These are phyloP conservation scores for Canavalia gladiata DNA, from an alignment of 306 rosid species.

Conservation along the genomic window DNA sequence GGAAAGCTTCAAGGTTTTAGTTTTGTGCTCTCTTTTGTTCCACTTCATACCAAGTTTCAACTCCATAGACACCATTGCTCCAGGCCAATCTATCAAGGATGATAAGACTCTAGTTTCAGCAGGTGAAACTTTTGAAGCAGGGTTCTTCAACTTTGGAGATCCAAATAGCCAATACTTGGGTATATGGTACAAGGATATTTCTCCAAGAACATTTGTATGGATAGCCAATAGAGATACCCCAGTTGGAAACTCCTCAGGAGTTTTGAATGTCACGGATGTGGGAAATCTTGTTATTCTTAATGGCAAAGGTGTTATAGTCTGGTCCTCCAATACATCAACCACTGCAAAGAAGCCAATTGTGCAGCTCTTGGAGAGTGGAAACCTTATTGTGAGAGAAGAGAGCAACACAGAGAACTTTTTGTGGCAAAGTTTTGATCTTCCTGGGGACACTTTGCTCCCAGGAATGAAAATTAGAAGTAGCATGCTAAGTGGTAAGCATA, in stretches of 20 bases:
- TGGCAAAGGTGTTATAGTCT: conserved; percentile 11
- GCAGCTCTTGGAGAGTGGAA: conserved; percentile 53
- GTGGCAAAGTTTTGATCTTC: conserved; percentile 62
- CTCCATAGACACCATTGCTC: conserved; percentile 30
- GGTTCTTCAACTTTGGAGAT: conserved; percentile 49
- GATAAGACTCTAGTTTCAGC: conserved; percentile 42
- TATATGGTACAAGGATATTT: conserved; percentile 45
- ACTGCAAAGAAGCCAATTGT: conserved; percentile 37
- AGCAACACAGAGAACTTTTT: conserved; percentile 1
- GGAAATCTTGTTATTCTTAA: conserved; percentile 43
- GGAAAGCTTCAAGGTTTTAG: conserved; percentile 46
- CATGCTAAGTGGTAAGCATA: conserved; percentile 7
- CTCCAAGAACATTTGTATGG: conserved; percentile 52
- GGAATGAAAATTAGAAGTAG: conserved; percentile 38
- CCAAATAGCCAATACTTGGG: conserved; percentile 43
- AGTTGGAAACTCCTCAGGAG: conserved; percentile 39
- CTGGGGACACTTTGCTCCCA: conserved; percentile 44
- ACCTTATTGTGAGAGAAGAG: conserved; percentile 51
- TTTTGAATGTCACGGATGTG: conserved; percentile 37
- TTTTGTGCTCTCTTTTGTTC: conserved; percentile 23
- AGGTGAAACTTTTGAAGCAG: conserved; percentile 40
- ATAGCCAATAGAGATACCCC: conserved; percentile 50
- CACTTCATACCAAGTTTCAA: conserved; percentile 33
- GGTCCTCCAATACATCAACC: conserved; percentile 45
- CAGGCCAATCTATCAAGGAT: conserved; percentile 38